These are phyloP conservation scores for Erigeron canadensis DNA, from an alignment of 129 eudicot genomes.

Conservation along the genomic window DNA sequence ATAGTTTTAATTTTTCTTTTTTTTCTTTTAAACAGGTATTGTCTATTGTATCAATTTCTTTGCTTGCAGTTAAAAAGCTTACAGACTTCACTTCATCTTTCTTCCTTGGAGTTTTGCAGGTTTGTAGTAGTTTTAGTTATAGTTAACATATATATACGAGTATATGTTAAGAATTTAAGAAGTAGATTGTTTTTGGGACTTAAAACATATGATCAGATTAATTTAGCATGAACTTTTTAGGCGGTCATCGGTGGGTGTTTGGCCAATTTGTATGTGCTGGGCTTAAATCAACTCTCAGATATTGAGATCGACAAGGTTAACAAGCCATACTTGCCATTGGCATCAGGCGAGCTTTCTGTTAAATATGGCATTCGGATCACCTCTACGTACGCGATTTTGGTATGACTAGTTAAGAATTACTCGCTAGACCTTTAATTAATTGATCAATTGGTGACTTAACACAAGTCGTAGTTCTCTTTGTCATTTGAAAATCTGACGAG, in stretches of 20 bases:
- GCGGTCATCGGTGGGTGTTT: constrained; percentile 33
- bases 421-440: no score
- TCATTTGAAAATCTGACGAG: no score
- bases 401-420: no score
- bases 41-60: constrained; percentile 34
- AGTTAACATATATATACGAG: no score
- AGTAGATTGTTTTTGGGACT: no score
- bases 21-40: constrained; percentile 20
- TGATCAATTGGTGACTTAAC: no score
- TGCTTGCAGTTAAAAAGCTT: constrained; percentile 30
- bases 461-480: no score
- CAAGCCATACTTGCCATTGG: constrained; percentile 38
- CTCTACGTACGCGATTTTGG: constrained; percentile 34
- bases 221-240: constrained; percentile 17
- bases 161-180: no score
- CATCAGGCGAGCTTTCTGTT: constrained; percentile 36
- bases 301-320: constrained; percentile 37
- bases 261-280: constrained; percentile 34
- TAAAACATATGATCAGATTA: no score
- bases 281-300: constrained; percentile 38
- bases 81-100: constrained; percentile 30
- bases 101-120: constrained; percentile 38
- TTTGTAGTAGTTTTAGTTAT: neutral
- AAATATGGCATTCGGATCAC: constrained; percentile 28
- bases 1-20: neutral